Conservation (phyloP, 345 rosid genomes). For the Gossypium herbaceum region DNA sequence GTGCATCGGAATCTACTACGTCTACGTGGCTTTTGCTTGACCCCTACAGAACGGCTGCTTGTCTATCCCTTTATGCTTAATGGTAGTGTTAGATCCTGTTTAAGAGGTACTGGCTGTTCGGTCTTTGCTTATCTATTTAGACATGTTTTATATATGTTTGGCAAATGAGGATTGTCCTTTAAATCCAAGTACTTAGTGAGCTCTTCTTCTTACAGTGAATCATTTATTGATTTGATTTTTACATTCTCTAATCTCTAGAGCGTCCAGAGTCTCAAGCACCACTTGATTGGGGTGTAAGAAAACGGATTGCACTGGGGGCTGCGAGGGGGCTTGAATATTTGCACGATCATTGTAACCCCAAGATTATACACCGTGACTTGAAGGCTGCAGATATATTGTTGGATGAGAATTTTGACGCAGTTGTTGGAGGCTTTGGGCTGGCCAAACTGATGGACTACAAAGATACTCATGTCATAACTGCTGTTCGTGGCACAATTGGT, state of each 20-base stretch:
- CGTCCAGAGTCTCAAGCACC: constrained; percentile 46
- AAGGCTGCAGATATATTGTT: constrained; percentile 93
- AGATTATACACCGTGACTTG: constrained; percentile 94
- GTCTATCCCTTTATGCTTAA: constrained; percentile 86
- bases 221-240: constrained; percentile 9
- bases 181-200: neutral
- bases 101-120: constrained; percentile 54
- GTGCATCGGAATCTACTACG: constrained; percentile 86
- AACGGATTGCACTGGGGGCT: constrained; percentile 73
- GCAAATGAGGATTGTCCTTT: neutral
- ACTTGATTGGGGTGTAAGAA: constrained; percentile 66
- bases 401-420: constrained; percentile 93
- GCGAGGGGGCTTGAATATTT: constrained; percentile 92
- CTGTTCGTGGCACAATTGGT: constrained; percentile 96
- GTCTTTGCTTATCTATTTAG: neutral
- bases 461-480: constrained; percentile 91
- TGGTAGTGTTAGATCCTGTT: constrained; percentile 96
- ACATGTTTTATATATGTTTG: neutral
- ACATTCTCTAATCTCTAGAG: constrained; percentile 34
- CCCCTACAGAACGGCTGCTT: constrained; percentile 85
- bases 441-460: constrained; percentile 92
- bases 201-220: neutral
- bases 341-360: constrained; percentile 92
- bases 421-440: constrained; percentile 93
- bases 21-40: constrained; percentile 90